Evolutionary conservation across 441 rosid species (phyloP).

Genomic region (Gossypium trilobum): DNA sequence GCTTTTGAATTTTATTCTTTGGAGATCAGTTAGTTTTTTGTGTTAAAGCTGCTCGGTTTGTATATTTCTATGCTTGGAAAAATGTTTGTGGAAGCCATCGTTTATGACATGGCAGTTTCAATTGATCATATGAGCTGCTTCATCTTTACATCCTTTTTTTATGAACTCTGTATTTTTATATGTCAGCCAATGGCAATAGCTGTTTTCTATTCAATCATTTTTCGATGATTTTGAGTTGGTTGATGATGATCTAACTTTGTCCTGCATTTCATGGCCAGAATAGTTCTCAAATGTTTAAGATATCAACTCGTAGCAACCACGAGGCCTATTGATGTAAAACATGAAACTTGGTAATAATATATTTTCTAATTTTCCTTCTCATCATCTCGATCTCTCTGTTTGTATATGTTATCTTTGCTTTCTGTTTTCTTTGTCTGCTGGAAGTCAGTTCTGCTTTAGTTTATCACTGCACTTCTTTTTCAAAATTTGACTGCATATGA

Average conservation of each 20-base stretch:
- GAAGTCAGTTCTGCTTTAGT: neutral
- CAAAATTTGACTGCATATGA: neutral
- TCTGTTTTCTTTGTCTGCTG: neutral
- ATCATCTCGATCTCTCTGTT: conserved; percentile 1
- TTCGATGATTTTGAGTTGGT: neutral
- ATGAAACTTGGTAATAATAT: conserved; percentile 39
- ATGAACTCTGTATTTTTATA: neutral
- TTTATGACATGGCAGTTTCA: neutral
- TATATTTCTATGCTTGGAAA: neutral
- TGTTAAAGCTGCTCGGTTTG: neutral
- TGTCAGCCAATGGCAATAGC: neutral
- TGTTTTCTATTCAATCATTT: neutral
- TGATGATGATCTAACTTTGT: conserved; percentile 2
- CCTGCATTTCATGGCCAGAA: conserved; percentile 13
- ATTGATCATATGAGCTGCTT: conserved; percentile 17
- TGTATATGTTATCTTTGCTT: neutral
- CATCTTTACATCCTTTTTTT: conserved; percentile 6
- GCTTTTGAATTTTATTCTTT: neutral
- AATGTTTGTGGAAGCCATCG: neutral
- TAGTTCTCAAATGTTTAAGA: conserved; percentile 20
- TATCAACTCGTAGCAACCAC: conserved; percentile 10
- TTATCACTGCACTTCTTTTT: neutral
- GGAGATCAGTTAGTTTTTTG: neutral
- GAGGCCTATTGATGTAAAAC: conserved; percentile 24
- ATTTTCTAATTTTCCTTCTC: neutral